A percentile compares a stretch with the other conserved stretches of the same genome.
Conservation (phyloP, 371 early-diverging fungal species). For the Smittium culicis region DNA sequence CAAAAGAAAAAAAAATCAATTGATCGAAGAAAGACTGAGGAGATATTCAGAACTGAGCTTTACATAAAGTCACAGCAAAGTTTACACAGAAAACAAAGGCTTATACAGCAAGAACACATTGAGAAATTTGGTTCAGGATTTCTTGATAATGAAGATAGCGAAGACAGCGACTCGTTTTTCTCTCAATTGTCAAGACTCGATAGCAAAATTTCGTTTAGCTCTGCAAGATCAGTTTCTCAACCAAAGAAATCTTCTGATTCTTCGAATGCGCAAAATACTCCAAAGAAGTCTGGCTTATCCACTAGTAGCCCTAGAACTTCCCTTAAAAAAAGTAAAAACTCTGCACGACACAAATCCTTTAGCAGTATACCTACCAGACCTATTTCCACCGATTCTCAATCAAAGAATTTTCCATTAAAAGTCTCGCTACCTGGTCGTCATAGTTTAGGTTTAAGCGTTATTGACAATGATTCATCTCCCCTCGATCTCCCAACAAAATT, state of each 20-base stretch:
- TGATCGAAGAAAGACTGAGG: conserved; percentile 8
- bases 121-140: not conserved
- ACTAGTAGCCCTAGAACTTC: not conserved
- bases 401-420: not conserved
- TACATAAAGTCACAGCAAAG: conserved; percentile 7
- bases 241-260: not conserved
- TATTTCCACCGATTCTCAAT: not conserved
- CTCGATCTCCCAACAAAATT: not conserved
- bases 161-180: not conserved
- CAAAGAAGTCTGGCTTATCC: not conserved
- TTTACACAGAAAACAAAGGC: not conserved
- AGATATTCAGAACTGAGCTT: conserved; percentile 8
- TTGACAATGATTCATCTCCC: not conserved
- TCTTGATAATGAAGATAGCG: not conserved
- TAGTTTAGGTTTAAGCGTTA: not conserved
- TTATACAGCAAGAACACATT: not conserved
- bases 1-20: conserved; percentile 1
- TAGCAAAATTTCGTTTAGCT: not conserved
- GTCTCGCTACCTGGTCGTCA: not conserved
- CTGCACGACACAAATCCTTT: not conserved
- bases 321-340: not conserved
- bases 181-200: not conserved
- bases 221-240: not conserved
- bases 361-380: not conserved
- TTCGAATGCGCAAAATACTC: not conserved